Evolutionary conservation across 805 yeast genomes (phyloP), one percentile per base, ranked within the genome.

Genomic region (Grigorovia jiainica): DNA sequence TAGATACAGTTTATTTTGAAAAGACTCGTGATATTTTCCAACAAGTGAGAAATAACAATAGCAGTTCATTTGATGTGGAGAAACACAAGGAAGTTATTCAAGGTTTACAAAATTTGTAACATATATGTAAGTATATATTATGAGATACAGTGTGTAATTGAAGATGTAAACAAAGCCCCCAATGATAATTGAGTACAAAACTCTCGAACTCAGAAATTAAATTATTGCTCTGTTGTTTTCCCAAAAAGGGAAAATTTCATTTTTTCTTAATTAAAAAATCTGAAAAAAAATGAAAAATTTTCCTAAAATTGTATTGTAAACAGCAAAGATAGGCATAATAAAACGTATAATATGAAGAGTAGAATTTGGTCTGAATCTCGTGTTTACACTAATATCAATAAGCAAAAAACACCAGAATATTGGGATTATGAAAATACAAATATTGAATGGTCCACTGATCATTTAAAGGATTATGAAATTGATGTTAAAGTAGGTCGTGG

Each of bases 1-100:
- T 90, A 48, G 95, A 90, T 61, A 95, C 87, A 48, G 97, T 90
- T 21, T 90, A 90, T 61, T 90, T 90, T 58, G 97, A 95, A 53
- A 90, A 90, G 67, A 85, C 95, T 16, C 79, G 85, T 55, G 96
- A 90, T 57, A 81, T 92, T 39, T 70, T 89, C 36, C 80, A 83
- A 21, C 87, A 82, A 50, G 65, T 80, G 32, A 72, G 87, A 58
- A 43, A 44, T 3, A 38, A 51, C 15, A 30, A 53, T 7, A 41
- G 49, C 5, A 52, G 19, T n/a, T 34, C 29, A 4, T 16, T 34
- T 21, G 37, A 31, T 18, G 59, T 60, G 43, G 46, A 47, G 10
- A 56, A 53, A 11, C 69, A 65, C 32, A 50, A 56, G n/a, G 64
- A 63, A 39, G 49, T 66, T 4, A 57, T 64, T 34, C 61, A 62